Conservation (phyloP, 805 yeast genomes). For the Kuraishia hungarica region DNA sequence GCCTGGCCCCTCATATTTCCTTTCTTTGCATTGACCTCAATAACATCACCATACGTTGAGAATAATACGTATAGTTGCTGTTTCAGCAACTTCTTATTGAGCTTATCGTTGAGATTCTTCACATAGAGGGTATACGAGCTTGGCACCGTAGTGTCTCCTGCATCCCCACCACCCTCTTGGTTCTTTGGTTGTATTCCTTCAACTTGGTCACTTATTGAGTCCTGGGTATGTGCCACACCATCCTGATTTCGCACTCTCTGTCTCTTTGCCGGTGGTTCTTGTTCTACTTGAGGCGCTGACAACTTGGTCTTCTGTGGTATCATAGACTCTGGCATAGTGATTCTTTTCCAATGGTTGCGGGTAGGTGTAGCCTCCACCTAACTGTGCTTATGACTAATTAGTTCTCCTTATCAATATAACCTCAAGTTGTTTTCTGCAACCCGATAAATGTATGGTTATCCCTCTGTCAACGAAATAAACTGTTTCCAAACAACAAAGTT, state of each 20-base stretch:
- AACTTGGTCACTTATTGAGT: not conserved
- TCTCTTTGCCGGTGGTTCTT: constrained; percentile 2
- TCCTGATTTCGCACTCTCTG: not conserved
- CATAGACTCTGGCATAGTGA: not conserved
- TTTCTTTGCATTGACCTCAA: constrained; percentile 29
- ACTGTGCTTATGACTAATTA: too few relatives aligned
- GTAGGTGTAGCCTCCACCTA: too few relatives aligned
- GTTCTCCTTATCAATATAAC: too few relatives aligned
- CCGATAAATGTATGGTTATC: too few relatives aligned
- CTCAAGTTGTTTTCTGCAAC: too few relatives aligned
- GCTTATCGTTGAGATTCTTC: constrained; percentile 50
- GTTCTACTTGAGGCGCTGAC: not conserved
- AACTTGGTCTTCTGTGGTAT: not conserved
- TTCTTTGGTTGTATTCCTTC: not conserved
- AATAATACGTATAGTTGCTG: constrained; percentile 51
- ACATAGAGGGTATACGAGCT: constrained; percentile 41
- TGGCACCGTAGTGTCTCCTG: not conserved
- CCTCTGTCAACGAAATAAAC: too few relatives aligned
- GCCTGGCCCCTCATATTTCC: constrained; percentile 55
- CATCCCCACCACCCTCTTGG: not conserved
- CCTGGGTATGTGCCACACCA: not conserved
- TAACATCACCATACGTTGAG: constrained; percentile 57
- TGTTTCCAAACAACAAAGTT: too few relatives aligned
- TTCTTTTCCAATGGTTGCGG: too few relatives aligned
- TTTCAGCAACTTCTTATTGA: constrained; percentile 33